A percentile compares a stretch with the other conserved stretches of the same genome.
Evolutionary conservation across 108 stramenopile genomes (phyloP).

Genomic region (Seminavis robusta): DNA sequence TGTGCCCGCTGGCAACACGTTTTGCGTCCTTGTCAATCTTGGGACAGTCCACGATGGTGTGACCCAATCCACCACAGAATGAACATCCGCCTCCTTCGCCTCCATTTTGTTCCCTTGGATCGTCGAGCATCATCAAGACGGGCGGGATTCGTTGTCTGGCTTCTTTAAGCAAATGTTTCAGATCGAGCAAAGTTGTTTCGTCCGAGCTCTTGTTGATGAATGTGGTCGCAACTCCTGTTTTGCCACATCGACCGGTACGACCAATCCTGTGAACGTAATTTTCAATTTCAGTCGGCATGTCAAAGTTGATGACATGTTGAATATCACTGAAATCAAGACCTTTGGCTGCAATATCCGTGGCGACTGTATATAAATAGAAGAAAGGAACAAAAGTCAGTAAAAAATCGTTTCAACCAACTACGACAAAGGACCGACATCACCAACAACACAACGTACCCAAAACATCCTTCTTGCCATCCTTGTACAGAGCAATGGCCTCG

Average conservation of each 20-base stretch:
- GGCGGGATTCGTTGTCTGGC: conserved; percentile 98
- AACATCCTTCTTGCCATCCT: conserved; percentile 93
- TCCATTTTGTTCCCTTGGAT: conserved; percentile 76
- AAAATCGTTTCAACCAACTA: too few species aligned
- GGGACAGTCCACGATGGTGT: conserved; percentile 97
- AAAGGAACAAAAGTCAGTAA: too few species aligned
- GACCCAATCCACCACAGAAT: conserved; percentile 98
- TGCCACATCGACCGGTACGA: conserved; percentile 98
- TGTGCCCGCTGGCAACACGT: conserved; percentile 84
- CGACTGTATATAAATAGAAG: too few species aligned
- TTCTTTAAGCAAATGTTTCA: conserved; percentile 96
- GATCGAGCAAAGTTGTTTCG: conserved; percentile 91
- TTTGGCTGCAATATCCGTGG: conserved; percentile 99
- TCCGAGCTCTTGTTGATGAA: conserved; percentile 97
- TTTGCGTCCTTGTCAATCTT: conserved; percentile 98
- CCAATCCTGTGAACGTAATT: conserved; percentile 95
- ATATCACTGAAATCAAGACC: conserved; percentile 98
- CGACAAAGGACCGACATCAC: too few species aligned
- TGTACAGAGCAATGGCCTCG: conserved; percentile 91
- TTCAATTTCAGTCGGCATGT: conserved; percentile 99
- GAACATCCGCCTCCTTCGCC: conserved; percentile 85
- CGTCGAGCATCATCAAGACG: conserved; percentile 95
- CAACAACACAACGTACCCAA: too few species aligned
- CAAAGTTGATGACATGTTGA: conserved; percentile 99
- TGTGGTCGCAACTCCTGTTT: conserved; percentile 99